Evolutionary conservation across 148 eudicot genomes (phyloP).

Genomic region (Silene uniflora): DNA sequence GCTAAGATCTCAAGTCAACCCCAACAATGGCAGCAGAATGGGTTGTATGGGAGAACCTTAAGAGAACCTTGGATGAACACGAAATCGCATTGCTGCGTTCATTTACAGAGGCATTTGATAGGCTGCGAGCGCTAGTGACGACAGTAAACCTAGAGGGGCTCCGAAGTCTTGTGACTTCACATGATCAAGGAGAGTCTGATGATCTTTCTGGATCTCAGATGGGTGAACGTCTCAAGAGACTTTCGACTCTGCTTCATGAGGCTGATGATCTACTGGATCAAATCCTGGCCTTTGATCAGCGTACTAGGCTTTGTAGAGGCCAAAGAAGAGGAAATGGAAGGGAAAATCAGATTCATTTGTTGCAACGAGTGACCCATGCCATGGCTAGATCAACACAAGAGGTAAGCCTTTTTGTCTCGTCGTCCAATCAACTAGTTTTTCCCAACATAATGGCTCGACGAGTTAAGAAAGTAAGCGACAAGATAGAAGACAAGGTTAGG

Average conservation of each 20-base stretch:
- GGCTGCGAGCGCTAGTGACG: background rate
- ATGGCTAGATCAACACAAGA: constrained; percentile 1
- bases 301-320: background rate
- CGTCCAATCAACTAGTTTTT: background rate
- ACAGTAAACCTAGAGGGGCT: background rate
- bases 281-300: background rate
- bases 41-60: background rate
- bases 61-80: background rate
- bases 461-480: background rate
- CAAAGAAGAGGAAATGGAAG: background rate
- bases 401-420: constrained; percentile 15
- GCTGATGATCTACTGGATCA: constrained; percentile 11
- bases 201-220: background rate
- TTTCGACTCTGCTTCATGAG: background rate
- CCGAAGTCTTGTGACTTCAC: background rate
- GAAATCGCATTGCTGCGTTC: background rate
- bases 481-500: background rate
- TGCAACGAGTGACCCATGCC: background rate
- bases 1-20: background rate
- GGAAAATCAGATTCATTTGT: background rate
- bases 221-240: background rate
- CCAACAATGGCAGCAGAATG: background rate
- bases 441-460: background rate
- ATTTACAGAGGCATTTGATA: background rate
- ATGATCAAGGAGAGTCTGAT: background rate